Base-by-base conservation (phyloP, 371 early-diverging fungal species). In the Mortierella sp. region DNA sequence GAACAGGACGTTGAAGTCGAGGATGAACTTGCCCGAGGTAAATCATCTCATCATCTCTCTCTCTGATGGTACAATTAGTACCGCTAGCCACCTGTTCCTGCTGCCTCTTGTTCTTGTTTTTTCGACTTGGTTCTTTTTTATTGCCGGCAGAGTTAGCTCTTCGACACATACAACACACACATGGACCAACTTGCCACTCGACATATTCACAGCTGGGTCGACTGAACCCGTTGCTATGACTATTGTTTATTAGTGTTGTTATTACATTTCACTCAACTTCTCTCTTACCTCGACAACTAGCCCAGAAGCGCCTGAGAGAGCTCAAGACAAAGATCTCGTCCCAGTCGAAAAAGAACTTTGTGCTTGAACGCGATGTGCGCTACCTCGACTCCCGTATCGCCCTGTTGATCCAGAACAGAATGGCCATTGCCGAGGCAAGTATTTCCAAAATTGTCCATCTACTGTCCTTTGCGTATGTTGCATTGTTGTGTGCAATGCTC, bases 321-420 rank as follows among this genome's bases (percentile, higher is more conserved):
- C 87, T 98, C 55, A 98, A 98, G 88, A 88, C 92, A 46, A 93
- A 94, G 77, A 98, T 98, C 55, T 98, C 98, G 14, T 90, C 93
- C 8, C 98, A 98, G 89, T 97, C 97, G 6, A 98, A 98, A 89
- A 96, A 95, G 88, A 98, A 98, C 90, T 98, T 98, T 89, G 89
- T 96, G 46, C 90, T 98, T 19, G 98, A 98, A 82, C 92, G 97
- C 74, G 98, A 98, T 87, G 98, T 98, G 51, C 93, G 98, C 50
- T 97, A 96, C 86, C 89, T 98, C 21, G 98, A 98, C 91, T 93
- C 95, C 71, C 92, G 98, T 73, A 98, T 98, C 76, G 98, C 98
- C 1, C 89, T 98, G 31, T 88, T 98, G 72, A 97, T 98, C 87
- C 97, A 97, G 85, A 98, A 98, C 86, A 90, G 98, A 72, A 97